These are phyloP conservation scores for Microdochium bolleyi DNA, from an alignment of 2,329 filamentous ascomycete species.

Conservation along the genomic window DNA sequence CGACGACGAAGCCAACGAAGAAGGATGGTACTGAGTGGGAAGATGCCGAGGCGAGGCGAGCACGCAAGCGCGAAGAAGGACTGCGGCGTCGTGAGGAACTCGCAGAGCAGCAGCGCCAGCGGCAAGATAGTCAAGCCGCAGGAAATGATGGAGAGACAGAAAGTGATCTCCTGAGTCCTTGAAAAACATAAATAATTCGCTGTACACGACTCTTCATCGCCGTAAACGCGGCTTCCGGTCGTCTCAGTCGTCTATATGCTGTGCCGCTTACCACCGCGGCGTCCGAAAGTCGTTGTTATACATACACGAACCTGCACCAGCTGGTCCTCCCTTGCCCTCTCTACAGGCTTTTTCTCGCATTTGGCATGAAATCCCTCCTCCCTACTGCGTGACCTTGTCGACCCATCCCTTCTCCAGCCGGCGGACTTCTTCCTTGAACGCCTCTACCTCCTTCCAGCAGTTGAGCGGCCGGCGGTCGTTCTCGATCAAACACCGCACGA, in stretches of 20 bases:
- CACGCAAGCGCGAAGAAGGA: constrained; percentile 51
- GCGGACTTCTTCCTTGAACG: constrained; percentile 83
- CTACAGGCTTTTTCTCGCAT: too few relatives aligned
- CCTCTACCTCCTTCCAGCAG: constrained; percentile 90
- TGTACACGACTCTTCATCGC: not conserved
- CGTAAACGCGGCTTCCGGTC: not conserved
- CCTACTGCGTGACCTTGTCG: constrained; percentile 58
- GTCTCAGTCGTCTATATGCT: not conserved
- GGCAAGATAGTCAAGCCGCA: constrained; percentile 5
- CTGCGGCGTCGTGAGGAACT: constrained; percentile 23
- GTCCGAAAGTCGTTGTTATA: not conserved
- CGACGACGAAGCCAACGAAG: constrained; percentile 18
- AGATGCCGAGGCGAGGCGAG: constrained; percentile 39
- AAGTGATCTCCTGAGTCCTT: constrained; percentile 13
- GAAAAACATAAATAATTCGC: constrained; percentile 12
- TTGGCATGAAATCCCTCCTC: not conserved
- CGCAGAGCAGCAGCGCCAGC: constrained; percentile 5
- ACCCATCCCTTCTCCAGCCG: constrained; percentile 83
- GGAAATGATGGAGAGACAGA: constrained; percentile 5
- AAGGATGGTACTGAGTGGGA: constrained; percentile 42
- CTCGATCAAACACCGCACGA: constrained; percentile 72
- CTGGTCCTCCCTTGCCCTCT: not conserved
- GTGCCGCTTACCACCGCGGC: not conserved
- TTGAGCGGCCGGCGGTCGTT: constrained; percentile 85
- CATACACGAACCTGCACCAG: not conserved